Percentiles rank a stretch among this genome's conserved stretches.
Evolutionary conservation across 108 stramenopile species (phyloP).

Genomic region (Cafeteria roenbergensis): DNA sequence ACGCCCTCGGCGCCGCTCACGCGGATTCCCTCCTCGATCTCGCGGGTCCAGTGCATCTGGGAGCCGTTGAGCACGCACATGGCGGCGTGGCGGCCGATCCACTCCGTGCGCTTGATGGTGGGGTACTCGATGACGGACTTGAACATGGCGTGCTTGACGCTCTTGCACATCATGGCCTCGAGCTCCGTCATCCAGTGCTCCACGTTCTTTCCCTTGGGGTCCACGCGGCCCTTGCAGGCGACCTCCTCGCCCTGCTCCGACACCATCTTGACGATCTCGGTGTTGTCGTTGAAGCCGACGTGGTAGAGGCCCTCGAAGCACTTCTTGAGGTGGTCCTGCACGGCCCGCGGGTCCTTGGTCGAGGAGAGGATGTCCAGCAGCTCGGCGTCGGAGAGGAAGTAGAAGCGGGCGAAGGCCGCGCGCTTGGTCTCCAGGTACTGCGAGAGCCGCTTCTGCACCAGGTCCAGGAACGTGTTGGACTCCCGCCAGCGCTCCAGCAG

Average conservation of each 20-base stretch:
- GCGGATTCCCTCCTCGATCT: slow-evolving; percentile 31
- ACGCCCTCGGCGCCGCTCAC: slow-evolving; percentile 19
- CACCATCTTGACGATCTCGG: slow-evolving; percentile 37
- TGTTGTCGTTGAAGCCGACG: slow-evolving; percentile 24
- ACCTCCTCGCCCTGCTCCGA: slow-evolving; percentile 46
- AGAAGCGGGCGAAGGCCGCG: slow-evolving; percentile 47
- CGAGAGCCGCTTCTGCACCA: slow-evolving; percentile 49
- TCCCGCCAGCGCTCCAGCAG: slow-evolving; percentile 47
- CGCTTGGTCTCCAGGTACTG: slow-evolving; percentile 59
- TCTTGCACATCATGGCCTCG: slow-evolving; percentile 42
- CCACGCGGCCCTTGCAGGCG: slow-evolving; percentile 26
- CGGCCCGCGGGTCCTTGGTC: slow-evolving; percentile 45
- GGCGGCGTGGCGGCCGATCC: slow-evolving; percentile 49
- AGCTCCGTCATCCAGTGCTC: slow-evolving; percentile 53
- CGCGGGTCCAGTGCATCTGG: slow-evolving; percentile 50
- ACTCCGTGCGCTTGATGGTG: slow-evolving; percentile 29
- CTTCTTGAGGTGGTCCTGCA: slow-evolving; percentile 56
- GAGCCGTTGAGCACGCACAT: slow-evolving; percentile 53
- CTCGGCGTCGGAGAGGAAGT: slow-evolving; percentile 56
- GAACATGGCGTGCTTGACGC: slow-evolving; percentile 24
- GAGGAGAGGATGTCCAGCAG: slow-evolving; percentile 52
- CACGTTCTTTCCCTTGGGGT: slow-evolving; percentile 50
- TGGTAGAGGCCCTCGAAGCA: slow-evolving; percentile 50
- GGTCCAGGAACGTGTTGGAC: slow-evolving; percentile 34
- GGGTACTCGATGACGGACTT: slow-evolving; percentile 33